Evolutionary conservation across 2,329 filamentous ascomycete species (phyloP), one percentile per base, ranked within the genome.

Genomic region (Aspergillus pseudoviridinutans): DNA sequence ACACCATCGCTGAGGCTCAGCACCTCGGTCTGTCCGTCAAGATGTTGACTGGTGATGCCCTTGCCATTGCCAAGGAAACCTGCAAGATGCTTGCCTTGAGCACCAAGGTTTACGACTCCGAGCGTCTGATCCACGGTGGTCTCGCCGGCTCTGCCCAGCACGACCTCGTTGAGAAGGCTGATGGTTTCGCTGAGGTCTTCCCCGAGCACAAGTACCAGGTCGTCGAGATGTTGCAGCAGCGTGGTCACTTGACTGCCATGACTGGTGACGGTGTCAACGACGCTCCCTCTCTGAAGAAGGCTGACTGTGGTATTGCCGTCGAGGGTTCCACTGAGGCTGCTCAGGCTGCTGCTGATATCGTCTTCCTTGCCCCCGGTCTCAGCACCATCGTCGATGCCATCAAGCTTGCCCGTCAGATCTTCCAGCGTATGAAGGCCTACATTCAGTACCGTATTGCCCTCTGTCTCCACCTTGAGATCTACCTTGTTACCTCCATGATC

Each of bases 1-100:
- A 90, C 78, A 91, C 88, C 64, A 90, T 91, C 70, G 79, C 88
- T 69, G 87, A 91, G 78, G 87, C 88, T 62, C 86, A 89, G 75
- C 83, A 87, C 73, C 86, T 91, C 57, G 88, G 88, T 80, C 87
- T 91, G 35, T 85, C 84, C 64, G 88, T 91, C 66, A 91, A 91
- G 84, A 91, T 91, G 88, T 80, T 91, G 75, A 91, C 88, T 78
- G 88, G 88, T 83, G 88, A 91, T 72, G 88, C 88, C 63, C 88
- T 90, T 67, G 87, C 88, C 67, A 91, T 91, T 64, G 88, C 88
- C 58, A 90, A 90, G 80, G 88, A 91, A 78, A 91, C 88, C 65
- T 91, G 88, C 84, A 89, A 90, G 80, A 90, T 90, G 86, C 82
- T 91, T 73, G 87, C 87, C 64, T 84, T 91, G 58, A 87, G 87